Base-by-base conservation (phyloP, 2,329 filamentous ascomycete species). In the Monilinia aucupariae region DNA sequence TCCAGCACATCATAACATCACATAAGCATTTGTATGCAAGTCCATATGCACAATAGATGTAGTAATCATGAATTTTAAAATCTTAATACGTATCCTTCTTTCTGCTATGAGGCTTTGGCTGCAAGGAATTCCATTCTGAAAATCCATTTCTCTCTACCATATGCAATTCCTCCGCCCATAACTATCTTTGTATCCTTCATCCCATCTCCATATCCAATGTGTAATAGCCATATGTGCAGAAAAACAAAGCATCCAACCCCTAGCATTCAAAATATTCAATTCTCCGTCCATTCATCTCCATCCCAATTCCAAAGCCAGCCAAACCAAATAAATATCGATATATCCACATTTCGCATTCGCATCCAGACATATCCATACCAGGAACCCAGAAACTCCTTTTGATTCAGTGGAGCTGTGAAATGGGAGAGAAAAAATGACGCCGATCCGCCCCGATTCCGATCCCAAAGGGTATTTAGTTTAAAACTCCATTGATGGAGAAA, bases 331-430 rank as follows among this genome's bases (percentile, higher is more conserved):
- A 56, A 34, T 34, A 27, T 25, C 43, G 3, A n/a, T 47, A 34
- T 47, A 34, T 47, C 41, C n/a, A 4, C 54, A 56, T 56, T 47
- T 47, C 30, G 54, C 27, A 32, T 55, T 55, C 20, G 12, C n/a
- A 58, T 58, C 27, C 30, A 47, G 41, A 27, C 54, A 47, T 56
- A 47, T 58, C 41, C 43, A 25, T 47, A 25, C 30, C 54, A 47
- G 54, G 15, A 47, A 43, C 54, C 54, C 54, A 47, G 20, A 27
- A 58, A 47, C 54, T 58, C 54, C 54, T 58, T 47, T 58, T 58
- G 12, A 58, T 34, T 47, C 41, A 37, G 48, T 10, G 27, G 30
- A 25, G 41, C 13, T 25, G 13, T n/a, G 8, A 34, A 22, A 54
- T 39, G 5, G 7, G n/a, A 47, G 22, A 20, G 8, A 17, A n/a